Evolutionary conservation across 164 flowering plant genomes (phyloP), one percentile per base, ranked within the genome.

Genomic region (Houttuynia cordata): DNA sequence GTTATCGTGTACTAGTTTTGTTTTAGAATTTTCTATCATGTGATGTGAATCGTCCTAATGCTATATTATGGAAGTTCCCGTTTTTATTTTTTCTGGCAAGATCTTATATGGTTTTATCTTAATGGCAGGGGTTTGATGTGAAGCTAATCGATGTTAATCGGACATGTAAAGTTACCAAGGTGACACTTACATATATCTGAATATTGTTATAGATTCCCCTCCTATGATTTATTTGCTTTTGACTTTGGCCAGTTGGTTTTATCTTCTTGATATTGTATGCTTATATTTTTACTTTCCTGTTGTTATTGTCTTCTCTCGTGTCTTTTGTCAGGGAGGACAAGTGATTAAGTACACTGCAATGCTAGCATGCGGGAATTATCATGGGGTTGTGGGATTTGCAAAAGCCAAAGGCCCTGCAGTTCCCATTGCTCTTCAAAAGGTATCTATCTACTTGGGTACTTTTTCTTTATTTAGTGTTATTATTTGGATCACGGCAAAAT

Each of bases 111-210:
- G 40, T 51, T 4, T 64, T 41, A n/a, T 62, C 60, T 14, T n/a
- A 55, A 73, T 82, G 79, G 69, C 92, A 93, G 99, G 99, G 97
- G 56, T 93, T 87, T 81, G 97, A 93, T 76, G 84, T 82, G 68
- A 80, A 66, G 71, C 52, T 86, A 60, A 81, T 93, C 54, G 74
- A 86, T 76, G 75, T 90, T 58, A 93, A 88, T 60, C 77, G 89
- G 58, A 87, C 97, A 17, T 78, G 87, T 73, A 93, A 93, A 78
- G 97, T 88, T 59, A 90, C 96, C 4, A 93, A 93, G 97, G 97
- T 90, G 76, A 45, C 54, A 12, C 51, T 61, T 14, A 18, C n/a
- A 60, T 50, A 24, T 23, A 10, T 45, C 49, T 45, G 1, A 45
- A n/a, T 37, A 19, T 18, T 52, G 34, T 7, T 21, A 53, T 45